Evolutionary conservation across 163 green algal species (phyloP).

Genomic region (Scenedesmus sp.): DNA sequence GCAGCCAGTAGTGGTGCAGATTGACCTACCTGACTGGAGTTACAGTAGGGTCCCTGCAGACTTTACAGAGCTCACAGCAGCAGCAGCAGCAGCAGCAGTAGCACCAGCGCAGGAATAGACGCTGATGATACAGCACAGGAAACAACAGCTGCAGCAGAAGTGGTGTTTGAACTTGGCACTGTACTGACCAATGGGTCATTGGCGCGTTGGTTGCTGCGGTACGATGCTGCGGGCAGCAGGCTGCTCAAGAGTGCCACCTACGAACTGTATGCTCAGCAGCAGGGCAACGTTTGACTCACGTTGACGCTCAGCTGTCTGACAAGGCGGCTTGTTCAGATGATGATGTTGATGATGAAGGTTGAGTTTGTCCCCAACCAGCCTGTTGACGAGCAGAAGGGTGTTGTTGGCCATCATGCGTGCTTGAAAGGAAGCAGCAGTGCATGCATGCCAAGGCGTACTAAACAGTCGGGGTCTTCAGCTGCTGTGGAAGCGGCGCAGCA

Average conservation of each 20-base stretch:
- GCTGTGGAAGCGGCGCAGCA: too few species aligned
- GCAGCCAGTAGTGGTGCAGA: neutral
- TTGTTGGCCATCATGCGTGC: too few species aligned
- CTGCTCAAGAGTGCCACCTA: conserved; percentile 3
- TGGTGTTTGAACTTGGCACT: conserved; percentile 12
- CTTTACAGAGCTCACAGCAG: neutral
- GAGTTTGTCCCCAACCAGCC: too few species aligned
- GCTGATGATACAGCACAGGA: too few species aligned
- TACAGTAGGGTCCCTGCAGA: conserved; percentile 4
- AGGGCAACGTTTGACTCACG: neutral
- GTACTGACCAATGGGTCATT: neutral
- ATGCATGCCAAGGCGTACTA: too few species aligned
- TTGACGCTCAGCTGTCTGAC: too few species aligned
- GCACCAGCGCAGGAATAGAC: neutral
- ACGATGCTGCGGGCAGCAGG: neutral
- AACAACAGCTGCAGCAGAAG: neutral
- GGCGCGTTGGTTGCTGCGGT: conserved; percentile 12
- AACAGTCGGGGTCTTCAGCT: too few species aligned
- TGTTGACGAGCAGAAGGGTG: too few species aligned
- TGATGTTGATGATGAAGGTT: too few species aligned
- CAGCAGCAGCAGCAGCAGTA: neutral
- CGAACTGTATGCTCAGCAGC: conserved; percentile 7
- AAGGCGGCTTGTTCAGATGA: too few species aligned
- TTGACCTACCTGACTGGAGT: conserved; percentile 6
- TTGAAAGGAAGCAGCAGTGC: too few species aligned